Evolutionary conservation across 2,329 filamentous ascomycete genomes (phyloP), one percentile per base, ranked within the genome.

Genomic region (Apiospora koreana): DNA sequence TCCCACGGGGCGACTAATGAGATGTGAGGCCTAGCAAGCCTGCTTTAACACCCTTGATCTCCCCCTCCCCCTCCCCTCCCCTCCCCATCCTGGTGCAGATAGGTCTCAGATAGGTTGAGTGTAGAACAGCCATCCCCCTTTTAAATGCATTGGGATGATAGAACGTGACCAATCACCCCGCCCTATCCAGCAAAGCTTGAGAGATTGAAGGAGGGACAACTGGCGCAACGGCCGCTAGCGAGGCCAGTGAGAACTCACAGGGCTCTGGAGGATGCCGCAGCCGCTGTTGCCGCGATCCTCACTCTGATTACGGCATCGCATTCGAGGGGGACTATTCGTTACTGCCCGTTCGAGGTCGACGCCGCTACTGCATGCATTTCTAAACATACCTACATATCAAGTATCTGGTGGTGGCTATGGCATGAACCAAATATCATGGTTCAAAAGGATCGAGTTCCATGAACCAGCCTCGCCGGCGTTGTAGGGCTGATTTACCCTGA

Each of bases 151-250:
- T 31, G 28, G 18, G 31, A 16, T 7, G 18, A n/a, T 7, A 62
- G 54, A 21, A 2, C 54, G 31, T 38, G 54, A n/a, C 54, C 54
- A 62, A 62, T 62, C 54, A 21, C 28, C 7, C 28, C 18, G 50
- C 50, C 28, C 18, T n/a, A 58, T 58, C 18, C 18, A 38, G 54
- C 31, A n/a, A 62, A n/a, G 38, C 54, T 7, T 23, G 54, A 62
- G 54, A 62, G 31, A 62, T 38, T 62, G 54, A 62, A 62, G 54
- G 50, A 58, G 12, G 50, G 54, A 62, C 54, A 62, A 62, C 28
- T 62, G 54, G 31, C 54, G 54, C 31, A 38, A 62, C 54, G 31
- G 18, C 28, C 54, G n/a, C 54, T 62, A 38, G 31, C 21, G 21
- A 38, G 21, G 18, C 31, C 31, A 62, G 31, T n/a, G 23, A 4